Evolutionary conservation across 1,139 yeast genomes (phyloP).

Genomic region (Kodamaea fungicola): DNA sequence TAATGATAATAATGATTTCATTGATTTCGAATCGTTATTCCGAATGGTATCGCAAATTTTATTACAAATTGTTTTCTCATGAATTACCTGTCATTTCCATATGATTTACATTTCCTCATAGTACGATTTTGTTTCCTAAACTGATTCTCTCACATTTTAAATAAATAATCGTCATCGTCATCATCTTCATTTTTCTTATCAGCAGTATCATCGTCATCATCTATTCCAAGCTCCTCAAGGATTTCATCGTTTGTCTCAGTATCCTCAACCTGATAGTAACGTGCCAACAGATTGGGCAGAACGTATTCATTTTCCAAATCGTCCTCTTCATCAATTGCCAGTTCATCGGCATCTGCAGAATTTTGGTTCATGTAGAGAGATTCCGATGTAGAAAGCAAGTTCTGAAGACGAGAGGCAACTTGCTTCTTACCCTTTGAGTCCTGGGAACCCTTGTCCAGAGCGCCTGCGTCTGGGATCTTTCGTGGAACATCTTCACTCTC

Average conservation of each 20-base stretch:
- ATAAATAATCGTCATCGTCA: conserved; percentile 33
- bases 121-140: too few relatives aligned
- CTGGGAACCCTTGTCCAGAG: neutral
- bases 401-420: conserved; percentile 28
- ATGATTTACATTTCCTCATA: too few relatives aligned
- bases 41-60: too few relatives aligned
- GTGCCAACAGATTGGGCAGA: conserved; percentile 42
- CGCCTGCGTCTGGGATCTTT: neutral
- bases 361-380: conserved; percentile 23
- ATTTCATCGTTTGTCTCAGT: conserved; percentile 19
- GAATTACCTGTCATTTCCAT: too few relatives aligned
- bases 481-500: conserved; percentile 3
- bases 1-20: too few relatives aligned
- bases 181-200: conserved; percentile 17
- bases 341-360: conserved; percentile 6
- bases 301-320: conserved; percentile 37
- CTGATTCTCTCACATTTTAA: too few relatives aligned
- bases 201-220: conserved; percentile 21
- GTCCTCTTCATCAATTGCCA: conserved; percentile 14
- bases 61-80: too few relatives aligned
- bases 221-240: conserved; percentile 14
- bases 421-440: conserved; percentile 4
- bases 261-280: conserved; percentile 20
- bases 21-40: too few relatives aligned
- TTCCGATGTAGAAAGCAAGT: conserved; percentile 36